A percentile compares a stretch with the other conserved stretches of the same genome.
phyloP scores from a whole-genome alignment of 306 rosid genomes.

The Gillenia trifoliata region DNA sequence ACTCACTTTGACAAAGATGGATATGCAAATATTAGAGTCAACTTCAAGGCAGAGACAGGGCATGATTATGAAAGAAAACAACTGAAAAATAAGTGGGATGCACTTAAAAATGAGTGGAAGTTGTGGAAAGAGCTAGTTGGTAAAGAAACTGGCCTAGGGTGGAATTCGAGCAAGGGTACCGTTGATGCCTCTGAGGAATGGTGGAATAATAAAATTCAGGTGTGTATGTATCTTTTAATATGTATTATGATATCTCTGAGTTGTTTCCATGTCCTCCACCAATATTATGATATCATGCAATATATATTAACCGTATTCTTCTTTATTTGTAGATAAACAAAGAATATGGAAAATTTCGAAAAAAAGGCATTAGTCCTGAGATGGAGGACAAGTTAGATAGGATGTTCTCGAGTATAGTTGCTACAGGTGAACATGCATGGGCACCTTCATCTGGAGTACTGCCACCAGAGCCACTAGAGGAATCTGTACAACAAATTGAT shows the following conservation, averaged over 20 bases:
- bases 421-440: too few relatives aligned
- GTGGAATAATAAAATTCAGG: constrained; percentile 5
- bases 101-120: neutral
- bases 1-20: neutral
- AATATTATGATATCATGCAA: neutral
- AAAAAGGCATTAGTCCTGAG: too few relatives aligned
- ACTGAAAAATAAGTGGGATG: neutral
- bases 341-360: too few relatives aligned
- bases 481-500: too few relatives aligned
- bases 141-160: neutral
- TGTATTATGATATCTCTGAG: too few relatives aligned
- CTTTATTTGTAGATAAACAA: too few relatives aligned
- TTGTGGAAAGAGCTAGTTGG: constrained; percentile 3
- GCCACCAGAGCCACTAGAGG: too few relatives aligned
- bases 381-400: too few relatives aligned
- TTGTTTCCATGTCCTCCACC: too few relatives aligned
- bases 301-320: too few relatives aligned
- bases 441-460: too few relatives aligned
- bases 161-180: neutral
- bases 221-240: neutral
- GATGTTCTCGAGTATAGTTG: too few relatives aligned
- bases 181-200: constrained; percentile 4
- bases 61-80: neutral
- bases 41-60: neutral
- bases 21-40: neutral